A percentile compares a stretch with the other conserved stretches of the same genome.
Evolutionary conservation across 2,329 filamentous ascomycete species (phyloP).

Genomic region (Fusarium tjaetaba): DNA sequence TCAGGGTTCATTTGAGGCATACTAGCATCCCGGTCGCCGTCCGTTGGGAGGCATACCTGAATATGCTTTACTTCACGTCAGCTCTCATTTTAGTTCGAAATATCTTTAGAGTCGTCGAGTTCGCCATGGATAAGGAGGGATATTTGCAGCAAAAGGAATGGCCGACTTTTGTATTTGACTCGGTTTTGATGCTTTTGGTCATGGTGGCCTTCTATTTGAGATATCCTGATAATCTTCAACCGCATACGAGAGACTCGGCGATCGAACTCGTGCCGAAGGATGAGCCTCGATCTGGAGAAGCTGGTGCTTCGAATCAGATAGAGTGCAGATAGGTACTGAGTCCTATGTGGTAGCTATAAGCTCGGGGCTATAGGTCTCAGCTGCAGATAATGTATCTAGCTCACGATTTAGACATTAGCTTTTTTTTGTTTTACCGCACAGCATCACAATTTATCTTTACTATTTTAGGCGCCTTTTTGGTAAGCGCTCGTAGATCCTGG

Average conservation of each 20-base stretch:
- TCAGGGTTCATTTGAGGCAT: not conserved
- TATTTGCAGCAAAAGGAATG: slow-evolving; percentile 33
- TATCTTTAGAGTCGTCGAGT: slow-evolving; percentile 25
- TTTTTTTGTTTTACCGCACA: fast-evolving
- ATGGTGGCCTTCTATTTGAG: slow-evolving; percentile 20
- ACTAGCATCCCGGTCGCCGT: not conserved
- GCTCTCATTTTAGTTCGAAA: slow-evolving; percentile 9
- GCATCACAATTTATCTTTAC: fast-evolving
- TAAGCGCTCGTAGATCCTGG: not conserved
- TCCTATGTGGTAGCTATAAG: fast-evolving
- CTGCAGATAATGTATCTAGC: not conserved
- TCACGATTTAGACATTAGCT: not conserved
- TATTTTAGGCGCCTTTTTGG: fast-evolving
- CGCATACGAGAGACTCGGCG: not conserved
- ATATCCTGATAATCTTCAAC: slow-evolving; percentile 11
- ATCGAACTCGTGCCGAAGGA: not conserved
- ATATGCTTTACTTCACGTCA: slow-evolving; percentile 21
- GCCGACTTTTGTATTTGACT: slow-evolving; percentile 25
- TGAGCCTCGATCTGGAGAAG: not conserved
- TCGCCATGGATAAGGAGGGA: slow-evolving; percentile 7
- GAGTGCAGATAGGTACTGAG: not conserved
- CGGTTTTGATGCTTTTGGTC: slow-evolving; percentile 12
- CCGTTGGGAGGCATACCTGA: slow-evolving; percentile 7
- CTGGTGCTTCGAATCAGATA: not conserved
- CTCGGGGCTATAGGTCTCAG: not conserved